phyloP scores from a whole-genome alignment of 768 basidiomycete species.

The Auricularia heimuer region DNA sequence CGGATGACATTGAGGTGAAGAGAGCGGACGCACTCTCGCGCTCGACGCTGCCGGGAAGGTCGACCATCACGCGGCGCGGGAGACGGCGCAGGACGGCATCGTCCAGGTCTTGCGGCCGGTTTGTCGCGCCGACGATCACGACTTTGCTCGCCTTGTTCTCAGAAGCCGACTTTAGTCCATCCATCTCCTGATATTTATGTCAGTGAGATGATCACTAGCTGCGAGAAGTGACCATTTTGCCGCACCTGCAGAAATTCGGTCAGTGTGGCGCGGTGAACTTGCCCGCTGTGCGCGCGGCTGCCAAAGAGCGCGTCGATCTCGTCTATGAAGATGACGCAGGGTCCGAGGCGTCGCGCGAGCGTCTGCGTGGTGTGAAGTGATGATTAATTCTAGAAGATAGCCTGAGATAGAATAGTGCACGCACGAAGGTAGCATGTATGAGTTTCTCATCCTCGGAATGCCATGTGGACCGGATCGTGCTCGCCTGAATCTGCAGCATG shows the following conservation, averaged over 20 bases:
- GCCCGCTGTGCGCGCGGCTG: background rate
- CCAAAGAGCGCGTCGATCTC: background rate
- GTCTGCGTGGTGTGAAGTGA: background rate
- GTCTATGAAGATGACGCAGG: background rate
- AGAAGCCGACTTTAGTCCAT: constrained; percentile 15
- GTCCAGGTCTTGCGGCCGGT: constrained; percentile 16
- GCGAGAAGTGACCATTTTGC: too few species aligned
- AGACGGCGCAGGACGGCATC: constrained; percentile 26
- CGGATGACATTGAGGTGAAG: background rate
- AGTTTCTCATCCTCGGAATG: background rate
- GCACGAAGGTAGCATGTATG: background rate
- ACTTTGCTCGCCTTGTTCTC: constrained; percentile 21
- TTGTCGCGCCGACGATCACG: constrained; percentile 25
- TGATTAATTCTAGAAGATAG: background rate
- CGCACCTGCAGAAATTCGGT: background rate
- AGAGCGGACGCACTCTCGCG: constrained; percentile 17
- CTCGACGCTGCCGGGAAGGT: constrained; percentile 21
- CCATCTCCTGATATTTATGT: constrained; percentile 18
- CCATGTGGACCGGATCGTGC: background rate
- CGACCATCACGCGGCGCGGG: constrained; percentile 23
- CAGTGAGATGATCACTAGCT: background rate
- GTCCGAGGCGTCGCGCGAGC: background rate
- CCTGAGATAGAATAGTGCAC: background rate
- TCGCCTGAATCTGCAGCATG: background rate
- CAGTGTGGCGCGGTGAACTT: background rate